phyloP scores from a whole-genome alignment of 1,284 basidiomycete genomes.

The Leucoagaricus sp. region DNA sequence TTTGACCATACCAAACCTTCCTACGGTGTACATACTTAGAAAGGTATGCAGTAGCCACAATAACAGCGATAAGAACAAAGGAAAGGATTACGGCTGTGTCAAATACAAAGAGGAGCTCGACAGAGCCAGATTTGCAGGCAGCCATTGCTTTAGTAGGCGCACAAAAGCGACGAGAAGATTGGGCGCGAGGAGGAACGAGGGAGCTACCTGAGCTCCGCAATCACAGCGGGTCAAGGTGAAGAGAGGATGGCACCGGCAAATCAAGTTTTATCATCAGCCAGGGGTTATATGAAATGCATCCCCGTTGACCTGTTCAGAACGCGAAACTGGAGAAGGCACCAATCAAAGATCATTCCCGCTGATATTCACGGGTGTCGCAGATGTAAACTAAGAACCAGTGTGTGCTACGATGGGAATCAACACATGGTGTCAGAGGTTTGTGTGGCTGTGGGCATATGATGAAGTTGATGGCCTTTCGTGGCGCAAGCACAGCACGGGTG shows the following conservation, averaged over 20 bases:
- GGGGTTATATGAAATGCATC: conserved; percentile 1
- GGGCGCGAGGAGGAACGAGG: not conserved
- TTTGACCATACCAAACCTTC: conserved; percentile 12
- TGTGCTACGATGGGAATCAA: not conserved
- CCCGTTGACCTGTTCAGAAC: not conserved
- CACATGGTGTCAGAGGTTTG: not conserved
- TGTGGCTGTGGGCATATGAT: too few relatives aligned
- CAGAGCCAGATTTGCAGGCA: not conserved
- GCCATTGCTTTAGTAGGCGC: not conserved
- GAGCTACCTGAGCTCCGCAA: conserved; percentile 11
- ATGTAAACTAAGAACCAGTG: not conserved
- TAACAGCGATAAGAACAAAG: not conserved
- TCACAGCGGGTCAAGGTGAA: not conserved
- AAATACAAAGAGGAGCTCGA: conserved; percentile 2
- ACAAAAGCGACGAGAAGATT: not conserved
- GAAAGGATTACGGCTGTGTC: conserved; percentile 7
- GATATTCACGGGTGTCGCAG: not conserved
- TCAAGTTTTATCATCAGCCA: not conserved
- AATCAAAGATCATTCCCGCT: not conserved
- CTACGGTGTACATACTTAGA: conserved; percentile 6
- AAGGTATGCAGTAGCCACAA: conserved; percentile 7
- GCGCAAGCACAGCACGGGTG: too few relatives aligned
- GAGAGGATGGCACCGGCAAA: not conserved
- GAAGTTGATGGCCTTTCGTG: not conserved
- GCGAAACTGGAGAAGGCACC: not conserved